Evolutionary conservation across 805 yeast genomes (phyloP), one percentile per base, ranked within the genome.

Genomic region (Yamadazyma endophytica): DNA sequence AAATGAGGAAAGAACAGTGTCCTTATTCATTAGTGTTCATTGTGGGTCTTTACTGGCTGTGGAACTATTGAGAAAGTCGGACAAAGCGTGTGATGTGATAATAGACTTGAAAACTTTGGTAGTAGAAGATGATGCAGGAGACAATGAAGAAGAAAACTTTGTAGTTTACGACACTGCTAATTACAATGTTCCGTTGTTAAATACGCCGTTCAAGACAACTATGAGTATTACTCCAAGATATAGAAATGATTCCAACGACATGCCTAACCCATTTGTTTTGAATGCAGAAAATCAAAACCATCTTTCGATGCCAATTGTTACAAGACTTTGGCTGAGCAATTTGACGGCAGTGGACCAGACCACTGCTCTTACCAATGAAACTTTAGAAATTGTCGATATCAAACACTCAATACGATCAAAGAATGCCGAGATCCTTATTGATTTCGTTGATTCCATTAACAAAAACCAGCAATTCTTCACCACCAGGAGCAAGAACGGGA

Each of bases 211-310:
- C 26, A 31, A 36, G 1, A 39, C 49, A 28, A 37, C 29, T 7
- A 47, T 53, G 24, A 14, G 45, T 3, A 45, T 61, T 8, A 32
- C 40, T 13, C 68, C 71, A 2, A 32, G 53, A 18, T 37, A 39
- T n/a, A 46, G 58, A 20, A 52, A 50, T 6, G 42, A 37, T 3
- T 42, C 39, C 1, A 42, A 50, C n/a, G 64, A 57, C 13, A 47
- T 73, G 40, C 58, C 71, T 2, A 57, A 54, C 14, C 66, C 68
- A 5, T 64, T 64, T 27, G 39, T 62, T 6, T 32, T 61, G 6
- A 35, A 42, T 3, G 38, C 31, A 4, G 36, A 34, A n/a, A 33
- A 32, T 2, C 52, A 49, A 8, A 35, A 41, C 3, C 40, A 53
- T n/a, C 20, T 17, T 3, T 40, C 43, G 20, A 58, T 50, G 61